Evolutionary conservation across 179 eudicot genomes (phyloP), one percentile per base, ranked within the genome.

Genomic region (Beta macrorhiza): DNA sequence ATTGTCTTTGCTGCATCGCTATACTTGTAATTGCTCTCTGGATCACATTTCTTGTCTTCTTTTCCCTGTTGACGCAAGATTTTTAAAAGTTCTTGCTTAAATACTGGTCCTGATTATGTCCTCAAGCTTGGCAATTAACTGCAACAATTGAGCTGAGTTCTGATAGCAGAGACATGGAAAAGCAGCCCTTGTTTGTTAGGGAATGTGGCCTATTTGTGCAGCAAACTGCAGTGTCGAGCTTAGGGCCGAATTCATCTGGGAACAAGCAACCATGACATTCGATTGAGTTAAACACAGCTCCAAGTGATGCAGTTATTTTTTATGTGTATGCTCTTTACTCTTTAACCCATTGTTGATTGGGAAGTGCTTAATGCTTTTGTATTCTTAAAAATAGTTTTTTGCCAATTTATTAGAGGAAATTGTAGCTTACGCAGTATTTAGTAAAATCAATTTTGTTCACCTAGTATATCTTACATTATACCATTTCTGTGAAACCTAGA

Each of bases 1-100:
- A 96, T 96, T 29, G 98, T 96, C 62, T 96, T 96, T 83, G 99
- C 99, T 8, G 99, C 99, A 64, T 96, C 99, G 32, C 88, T 96
- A 13, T 94, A 96, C 89, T 84, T 95, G 84, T 95, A 89, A 70
- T 20, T 14, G 20, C 5, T 78, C 7, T 29, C 5, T 67, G 29
- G 29, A 17, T 57, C 5, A 20, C 64, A 22, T 52, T 20, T 44
- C 16, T 49, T 63, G 2, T 62, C 20, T 61, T 20, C 51, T 47
- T 4, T 17, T 16, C 7, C 57, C 15, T 47, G 63, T 56, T 74
- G 45, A 17, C 2, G 22, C 10, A 22, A 64, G 25, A 53, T 25
- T 51, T 20, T n/a, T 72, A 3, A 8, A 51, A 72, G 20, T 72
- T 11, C 16, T 6, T 49, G 17, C 74, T 45, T 13, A 71, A 45